These are phyloP conservation scores for Geotrichum citri-aurantii DNA, from an alignment of 1,139 yeast genomes.

Conservation along the genomic window DNA sequence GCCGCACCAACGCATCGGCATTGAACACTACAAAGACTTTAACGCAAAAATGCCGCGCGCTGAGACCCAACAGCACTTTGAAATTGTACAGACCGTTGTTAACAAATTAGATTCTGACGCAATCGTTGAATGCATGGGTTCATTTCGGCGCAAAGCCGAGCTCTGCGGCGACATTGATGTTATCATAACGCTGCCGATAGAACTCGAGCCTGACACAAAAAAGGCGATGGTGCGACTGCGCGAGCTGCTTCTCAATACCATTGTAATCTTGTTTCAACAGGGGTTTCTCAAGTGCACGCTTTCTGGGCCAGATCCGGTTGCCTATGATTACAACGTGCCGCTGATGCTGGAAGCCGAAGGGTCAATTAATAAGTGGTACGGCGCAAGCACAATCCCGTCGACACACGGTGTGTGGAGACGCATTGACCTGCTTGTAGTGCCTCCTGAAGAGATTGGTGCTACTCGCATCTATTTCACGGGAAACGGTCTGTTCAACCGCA, in stretches of 20 bases:
- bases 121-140: slow-evolving; percentile 47
- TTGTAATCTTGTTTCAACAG: slow-evolving; percentile 27
- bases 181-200: slow-evolving; percentile 40
- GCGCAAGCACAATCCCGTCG: slow-evolving; percentile 19
- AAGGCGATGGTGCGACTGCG: slow-evolving; percentile 33
- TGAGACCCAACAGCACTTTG: slow-evolving; percentile 44
- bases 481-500: slow-evolving; percentile 50
- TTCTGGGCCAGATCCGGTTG: slow-evolving; percentile 21
- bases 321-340: slow-evolving; percentile 1
- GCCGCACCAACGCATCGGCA: slow-evolving; percentile 42
- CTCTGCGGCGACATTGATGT: slow-evolving; percentile 57
- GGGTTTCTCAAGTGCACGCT: slow-evolving; percentile 38
- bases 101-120: slow-evolving; percentile 39
- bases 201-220: slow-evolving; percentile 26
- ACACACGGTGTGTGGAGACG: slow-evolving; percentile 43
- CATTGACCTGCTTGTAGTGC: slow-evolving; percentile 50
- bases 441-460: slow-evolving; percentile 49
- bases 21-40: slow-evolving; percentile 51
- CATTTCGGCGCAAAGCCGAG: slow-evolving; percentile 47
- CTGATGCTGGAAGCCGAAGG: slow-evolving; percentile 9
- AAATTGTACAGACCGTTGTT: slow-evolving; percentile 36
- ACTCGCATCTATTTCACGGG: slow-evolving; percentile 55
- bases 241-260: slow-evolving; percentile 32
- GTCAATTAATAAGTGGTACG: slow-evolving; percentile 12
- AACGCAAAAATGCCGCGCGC: slow-evolving; percentile 42